Percentiles rank a stretch among this genome's conserved stretches.
Evolutionary conservation across 805 yeast species (phyloP).

Genomic region (Ogataea siamensis): DNA sequence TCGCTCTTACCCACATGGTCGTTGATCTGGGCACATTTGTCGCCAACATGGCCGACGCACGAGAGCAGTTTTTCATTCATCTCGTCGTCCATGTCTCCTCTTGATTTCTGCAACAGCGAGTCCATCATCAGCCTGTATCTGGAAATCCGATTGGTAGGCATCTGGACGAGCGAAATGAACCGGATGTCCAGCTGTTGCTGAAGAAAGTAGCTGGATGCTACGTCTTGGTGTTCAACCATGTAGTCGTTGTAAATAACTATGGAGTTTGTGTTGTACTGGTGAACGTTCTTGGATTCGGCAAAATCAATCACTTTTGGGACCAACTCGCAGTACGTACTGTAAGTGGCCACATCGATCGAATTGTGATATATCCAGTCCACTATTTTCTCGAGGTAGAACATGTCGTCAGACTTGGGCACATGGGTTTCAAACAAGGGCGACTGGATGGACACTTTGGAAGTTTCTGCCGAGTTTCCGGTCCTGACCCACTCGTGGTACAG

Average conservation of each 20-base stretch:
- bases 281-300: slow-evolving; percentile 24
- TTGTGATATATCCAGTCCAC: slow-evolving; percentile 18
- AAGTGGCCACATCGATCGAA: slow-evolving; percentile 25
- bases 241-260: slow-evolving; percentile 26
- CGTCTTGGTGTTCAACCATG: slow-evolving; percentile 25
- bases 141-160: slow-evolving; percentile 49
- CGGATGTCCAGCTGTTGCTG: slow-evolving; percentile 49
- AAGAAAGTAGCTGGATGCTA: slow-evolving; percentile 32
- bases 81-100: slow-evolving; percentile 19
- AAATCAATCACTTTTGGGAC: slow-evolving; percentile 24
- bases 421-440: slow-evolving; percentile 29
- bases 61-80: slow-evolving; percentile 27
- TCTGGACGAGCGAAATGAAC: slow-evolving; percentile 50
- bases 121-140: slow-evolving; percentile 54
- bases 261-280: slow-evolving; percentile 25
- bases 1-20: slow-evolving; percentile 22
- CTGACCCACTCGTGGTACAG: slow-evolving; percentile 24
- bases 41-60: slow-evolving; percentile 28
- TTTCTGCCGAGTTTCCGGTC: slow-evolving; percentile 18
- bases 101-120: slow-evolving; percentile 34
- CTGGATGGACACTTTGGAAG: slow-evolving; percentile 12
- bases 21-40: slow-evolving; percentile 25
- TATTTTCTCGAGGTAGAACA: slow-evolving; percentile 18
- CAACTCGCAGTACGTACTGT: slow-evolving; percentile 29
- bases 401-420: slow-evolving; percentile 24